Percentiles rank a stretch among this genome's conserved stretches.
phyloP scores from a whole-genome alignment of 176 grass and related monocot genomes.

The Carex pumila region DNA sequence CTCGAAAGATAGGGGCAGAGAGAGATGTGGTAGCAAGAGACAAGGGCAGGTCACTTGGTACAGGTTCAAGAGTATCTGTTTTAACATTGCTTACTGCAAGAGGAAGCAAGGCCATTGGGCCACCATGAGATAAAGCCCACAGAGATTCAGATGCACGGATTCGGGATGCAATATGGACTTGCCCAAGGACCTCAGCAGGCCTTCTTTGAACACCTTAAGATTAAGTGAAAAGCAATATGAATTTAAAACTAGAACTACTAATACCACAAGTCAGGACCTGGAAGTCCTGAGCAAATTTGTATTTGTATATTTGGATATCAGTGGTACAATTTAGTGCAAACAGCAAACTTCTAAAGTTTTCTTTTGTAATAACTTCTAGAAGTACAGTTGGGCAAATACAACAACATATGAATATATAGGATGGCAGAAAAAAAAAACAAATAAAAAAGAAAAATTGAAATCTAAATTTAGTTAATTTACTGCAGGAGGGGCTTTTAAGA shows the following conservation, averaged over 20 bases:
- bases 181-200: conserved; percentile 91
- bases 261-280: conserved; percentile 1
- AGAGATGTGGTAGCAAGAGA: conserved; percentile 56
- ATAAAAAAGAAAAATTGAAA: not conserved
- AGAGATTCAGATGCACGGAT: conserved; percentile 74
- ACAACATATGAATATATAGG: not conserved
- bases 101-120: conserved; percentile 91
- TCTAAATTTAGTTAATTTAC: not conserved
- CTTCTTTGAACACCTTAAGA: conserved; percentile 84
- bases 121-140: conserved; percentile 90
- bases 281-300: not conserved
- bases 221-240: conserved; percentile 28
- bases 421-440: not conserved
- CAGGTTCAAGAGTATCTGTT: conserved; percentile 80
- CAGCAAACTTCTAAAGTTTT: not conserved
- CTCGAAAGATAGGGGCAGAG: conserved; percentile 83
- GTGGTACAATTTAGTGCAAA: conserved; percentile 10
- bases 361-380: not conserved
- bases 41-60: conserved; percentile 40
- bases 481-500: not conserved
- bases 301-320: not conserved
- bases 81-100: conserved; percentile 84
- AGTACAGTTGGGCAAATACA: not conserved
- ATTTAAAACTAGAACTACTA: conserved; percentile 20
- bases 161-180: conserved; percentile 83